A percentile compares a stretch with the other conserved stretches of the same genome.
Conservation (phyloP, 495 filamentous ascomycete species). For the Alectoria sarmentosa region DNA sequence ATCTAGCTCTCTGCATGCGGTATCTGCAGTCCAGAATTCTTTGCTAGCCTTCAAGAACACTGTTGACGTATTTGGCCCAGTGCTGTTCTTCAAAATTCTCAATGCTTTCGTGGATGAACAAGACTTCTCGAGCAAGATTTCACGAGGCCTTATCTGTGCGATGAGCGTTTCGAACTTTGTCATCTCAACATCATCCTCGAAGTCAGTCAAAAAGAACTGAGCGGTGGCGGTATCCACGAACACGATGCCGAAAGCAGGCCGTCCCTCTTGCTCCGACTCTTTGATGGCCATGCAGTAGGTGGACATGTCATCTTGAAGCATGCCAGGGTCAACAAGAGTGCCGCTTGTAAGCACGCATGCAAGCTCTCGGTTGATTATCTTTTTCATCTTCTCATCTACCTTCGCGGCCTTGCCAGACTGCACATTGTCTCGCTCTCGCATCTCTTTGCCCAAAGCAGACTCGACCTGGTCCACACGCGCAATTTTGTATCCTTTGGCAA, state of each 20-base stretch:
- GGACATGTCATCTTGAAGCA: conserved; percentile 98
- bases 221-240: conserved; percentile 97
- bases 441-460: conserved; percentile 91
- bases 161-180: conserved; percentile 98
- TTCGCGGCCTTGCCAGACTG: conserved; percentile 30
- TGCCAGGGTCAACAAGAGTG: conserved; percentile 88
- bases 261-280: conserved; percentile 67
- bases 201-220: conserved; percentile 88
- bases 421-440: conserved; percentile 77
- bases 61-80: conserved; percentile 87
- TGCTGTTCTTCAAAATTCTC: conserved; percentile 97
- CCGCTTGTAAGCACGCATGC: conserved; percentile 85
- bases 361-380: conserved; percentile 88
- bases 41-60: conserved; percentile 81
- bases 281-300: conserved; percentile 97
- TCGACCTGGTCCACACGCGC: conserved; percentile 95
- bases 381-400: conserved; percentile 41
- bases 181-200: conserved; percentile 85
- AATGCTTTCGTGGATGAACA: conserved; percentile 73
- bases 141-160: conserved; percentile 84
- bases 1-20: conserved; percentile 74
- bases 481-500: conserved; percentile 92
- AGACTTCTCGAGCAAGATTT: conserved; percentile 85
- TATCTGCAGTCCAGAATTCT: conserved; percentile 89
- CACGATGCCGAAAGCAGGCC: conserved; percentile 80